These are phyloP conservation scores for Bruguiera parviflora DNA, from an alignment of 345 rosid genomes.

Conservation along the genomic window DNA sequence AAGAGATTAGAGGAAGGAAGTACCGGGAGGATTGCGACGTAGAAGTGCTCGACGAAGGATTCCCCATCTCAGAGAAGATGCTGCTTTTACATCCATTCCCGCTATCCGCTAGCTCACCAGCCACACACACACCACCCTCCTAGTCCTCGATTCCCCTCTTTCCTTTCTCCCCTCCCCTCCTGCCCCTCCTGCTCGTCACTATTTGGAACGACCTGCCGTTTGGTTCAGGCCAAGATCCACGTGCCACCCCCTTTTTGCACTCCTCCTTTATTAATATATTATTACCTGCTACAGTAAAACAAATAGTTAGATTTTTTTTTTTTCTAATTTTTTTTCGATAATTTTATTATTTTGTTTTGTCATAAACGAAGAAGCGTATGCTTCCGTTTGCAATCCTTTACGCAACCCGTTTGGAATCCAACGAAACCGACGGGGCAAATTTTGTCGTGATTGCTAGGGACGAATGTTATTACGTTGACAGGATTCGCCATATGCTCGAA, in stretches of 20 bases:
- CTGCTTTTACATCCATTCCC: conserved; percentile 6
- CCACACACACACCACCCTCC: no score
- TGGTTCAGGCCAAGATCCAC: no score
- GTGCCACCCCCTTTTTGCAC: no score
- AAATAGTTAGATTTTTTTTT: no score
- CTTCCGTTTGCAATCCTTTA: conserved; percentile 35
- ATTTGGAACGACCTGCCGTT: no score
- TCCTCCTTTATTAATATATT: no score
- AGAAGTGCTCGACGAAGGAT: conserved; percentile 59
- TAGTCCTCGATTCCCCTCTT: not conserved
- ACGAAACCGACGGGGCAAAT: conserved; percentile 29
- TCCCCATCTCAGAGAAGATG: conserved; percentile 51
- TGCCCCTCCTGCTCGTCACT: no score
- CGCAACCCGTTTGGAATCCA: conserved; percentile 26
- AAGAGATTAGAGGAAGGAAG: not conserved
- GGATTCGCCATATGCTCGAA: conserved; percentile 52
- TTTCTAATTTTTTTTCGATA: no score
- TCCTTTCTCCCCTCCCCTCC: not conserved
- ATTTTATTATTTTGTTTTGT: no score
- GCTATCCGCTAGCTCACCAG: no score
- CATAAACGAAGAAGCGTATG: no score
- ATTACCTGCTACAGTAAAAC: no score
- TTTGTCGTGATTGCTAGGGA: conserved; percentile 59
- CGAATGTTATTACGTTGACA: conserved; percentile 59
- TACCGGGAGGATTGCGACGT: conserved; percentile 40